These are phyloP conservation scores for Xylariaceae sp. DNA, from an alignment of 2,329 filamentous ascomycete genomes.

Conservation along the genomic window DNA sequence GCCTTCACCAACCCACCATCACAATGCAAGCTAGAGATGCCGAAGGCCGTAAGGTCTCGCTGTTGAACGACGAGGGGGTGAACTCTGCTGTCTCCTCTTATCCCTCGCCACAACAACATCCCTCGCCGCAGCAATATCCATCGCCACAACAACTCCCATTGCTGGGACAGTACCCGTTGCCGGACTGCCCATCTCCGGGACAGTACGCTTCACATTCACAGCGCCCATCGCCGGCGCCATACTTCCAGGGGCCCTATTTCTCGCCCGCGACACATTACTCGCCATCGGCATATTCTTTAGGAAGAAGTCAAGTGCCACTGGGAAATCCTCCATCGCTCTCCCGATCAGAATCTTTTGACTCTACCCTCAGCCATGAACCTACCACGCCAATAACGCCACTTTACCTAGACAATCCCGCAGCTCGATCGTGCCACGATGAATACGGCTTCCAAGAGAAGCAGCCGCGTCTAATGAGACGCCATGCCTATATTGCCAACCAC, in stretches of 20 bases:
- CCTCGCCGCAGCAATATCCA: no score
- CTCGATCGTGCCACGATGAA: conserved; percentile 34
- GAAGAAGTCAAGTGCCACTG: conserved; percentile 39
- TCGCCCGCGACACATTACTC: no score
- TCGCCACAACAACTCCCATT: no score
- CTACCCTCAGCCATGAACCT: conserved; percentile 50
- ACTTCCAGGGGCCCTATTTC: no score
- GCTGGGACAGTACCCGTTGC: no score
- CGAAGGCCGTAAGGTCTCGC: conserved; percentile 52
- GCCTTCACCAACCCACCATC: background rate
- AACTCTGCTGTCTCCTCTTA: no score
- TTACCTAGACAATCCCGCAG: conserved; percentile 39
- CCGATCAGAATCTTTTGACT: conserved; percentile 58
- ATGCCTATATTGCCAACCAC: conserved; percentile 38
- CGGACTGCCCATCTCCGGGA: conserved; percentile 33
- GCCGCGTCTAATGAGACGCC: conserved; percentile 36
- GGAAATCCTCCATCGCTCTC: conserved; percentile 52
- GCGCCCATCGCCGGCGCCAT: no score
- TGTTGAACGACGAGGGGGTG: conserved; percentile 55
- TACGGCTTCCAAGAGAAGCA: conserved; percentile 29
- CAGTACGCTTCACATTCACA: conserved; percentile 31
- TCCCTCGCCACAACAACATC: no score
- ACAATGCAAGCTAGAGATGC: conserved; percentile 53
- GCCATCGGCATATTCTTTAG: no score
- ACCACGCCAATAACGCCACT: conserved; percentile 52